A percentile compares a stretch with the other conserved stretches of the same genome.
phyloP scores from a whole-genome alignment of 345 rosid genomes.

The Populus tremula region DNA sequence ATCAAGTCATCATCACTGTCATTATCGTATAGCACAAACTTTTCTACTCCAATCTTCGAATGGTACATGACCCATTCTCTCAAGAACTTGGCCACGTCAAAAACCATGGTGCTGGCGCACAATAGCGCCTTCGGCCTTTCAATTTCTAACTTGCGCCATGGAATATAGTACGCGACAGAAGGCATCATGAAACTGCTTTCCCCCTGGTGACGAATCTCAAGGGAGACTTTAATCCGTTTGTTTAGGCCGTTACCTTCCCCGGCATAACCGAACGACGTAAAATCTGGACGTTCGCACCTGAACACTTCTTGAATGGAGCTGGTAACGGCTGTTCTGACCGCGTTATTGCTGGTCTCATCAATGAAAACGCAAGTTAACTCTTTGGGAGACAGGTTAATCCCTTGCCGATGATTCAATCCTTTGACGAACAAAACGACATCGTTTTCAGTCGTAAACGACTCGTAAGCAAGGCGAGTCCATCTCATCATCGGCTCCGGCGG shows the following conservation, averaged over 20 bases:
- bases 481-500: conserved; percentile 40
- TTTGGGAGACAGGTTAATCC: conserved; percentile 41
- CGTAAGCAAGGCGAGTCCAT: conserved; percentile 62
- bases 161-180: conserved; percentile 62
- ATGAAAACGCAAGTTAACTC: conserved; percentile 65
- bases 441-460: conserved; percentile 56
- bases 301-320: conserved; percentile 83
- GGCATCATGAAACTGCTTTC: conserved; percentile 13
- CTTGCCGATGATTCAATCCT: conserved; percentile 63
- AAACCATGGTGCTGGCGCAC: conserved; percentile 82
- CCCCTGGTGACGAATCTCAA: conserved; percentile 33
- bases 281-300: conserved; percentile 61
- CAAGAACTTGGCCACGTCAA: conserved; percentile 68
- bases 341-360: conserved; percentile 18
- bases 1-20: conserved; percentile 62
- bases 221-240: conserved; percentile 39
- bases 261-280: conserved; percentile 19
- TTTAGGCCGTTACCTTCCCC: neutral
- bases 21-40: conserved; percentile 72
- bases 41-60: conserved; percentile 63
- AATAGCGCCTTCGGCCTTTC: conserved; percentile 23
- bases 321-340: conserved; percentile 57
- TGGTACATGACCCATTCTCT: conserved; percentile 81
- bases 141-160: conserved; percentile 22
- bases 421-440: conserved; percentile 80